phyloP scores from a whole-genome alignment of 140 eudicot species.

The Erigeron philadelphicus region DNA sequence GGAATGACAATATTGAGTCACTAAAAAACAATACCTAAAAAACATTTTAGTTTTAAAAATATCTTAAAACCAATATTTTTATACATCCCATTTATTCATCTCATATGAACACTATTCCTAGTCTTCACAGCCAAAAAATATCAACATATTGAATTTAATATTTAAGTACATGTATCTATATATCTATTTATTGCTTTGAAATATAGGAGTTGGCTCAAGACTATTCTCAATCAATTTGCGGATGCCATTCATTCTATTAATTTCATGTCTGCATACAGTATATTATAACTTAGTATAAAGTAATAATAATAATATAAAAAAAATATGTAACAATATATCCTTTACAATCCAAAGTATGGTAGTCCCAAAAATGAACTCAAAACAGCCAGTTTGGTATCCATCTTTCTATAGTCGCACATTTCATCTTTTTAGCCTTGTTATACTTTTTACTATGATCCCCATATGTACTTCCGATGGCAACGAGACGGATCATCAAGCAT shows the following conservation, averaged over 20 bases:
- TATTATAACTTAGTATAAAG: background rate
- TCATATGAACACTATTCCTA: background rate
- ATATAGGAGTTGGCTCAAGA: background rate
- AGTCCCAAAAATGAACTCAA: background rate
- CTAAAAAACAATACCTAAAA: background rate
- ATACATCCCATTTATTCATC: background rate
- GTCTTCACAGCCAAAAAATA: background rate
- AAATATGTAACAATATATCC: background rate
- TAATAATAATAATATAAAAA: too few species aligned
- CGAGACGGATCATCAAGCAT: background rate
- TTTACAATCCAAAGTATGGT: background rate
- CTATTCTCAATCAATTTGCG: background rate
- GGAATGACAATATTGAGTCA: too few species aligned
- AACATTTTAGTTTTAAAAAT: too few species aligned
- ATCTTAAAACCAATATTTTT: background rate
- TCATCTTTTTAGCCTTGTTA: background rate
- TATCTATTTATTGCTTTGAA: background rate
- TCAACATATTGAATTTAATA: conserved; percentile 5
- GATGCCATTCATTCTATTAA: background rate
- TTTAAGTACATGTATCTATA: background rate
- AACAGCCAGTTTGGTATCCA: too few species aligned
- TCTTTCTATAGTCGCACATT: background rate
- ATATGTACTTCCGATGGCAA: background rate
- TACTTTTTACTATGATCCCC: background rate
- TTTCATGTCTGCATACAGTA: background rate